These are phyloP conservation scores for Sanguinoderma infundibulare DNA, from an alignment of 1,284 basidiomycete genomes.

Conservation along the genomic window DNA sequence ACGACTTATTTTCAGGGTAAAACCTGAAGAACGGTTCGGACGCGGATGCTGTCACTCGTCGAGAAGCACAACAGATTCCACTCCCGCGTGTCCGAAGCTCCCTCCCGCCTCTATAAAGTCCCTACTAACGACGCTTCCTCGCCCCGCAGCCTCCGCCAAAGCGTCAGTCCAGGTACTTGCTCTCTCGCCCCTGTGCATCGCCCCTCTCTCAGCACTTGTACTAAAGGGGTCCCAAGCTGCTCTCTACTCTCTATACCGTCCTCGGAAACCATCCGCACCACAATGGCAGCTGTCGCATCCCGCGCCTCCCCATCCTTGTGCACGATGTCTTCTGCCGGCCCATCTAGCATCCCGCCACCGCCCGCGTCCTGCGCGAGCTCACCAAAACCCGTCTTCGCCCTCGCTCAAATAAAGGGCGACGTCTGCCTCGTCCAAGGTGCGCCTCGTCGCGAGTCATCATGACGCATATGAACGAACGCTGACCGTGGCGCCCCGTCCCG, in stretches of 20 bases:
- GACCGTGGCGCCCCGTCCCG: conserved; percentile 8
- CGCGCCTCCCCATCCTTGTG: conserved; percentile 21
- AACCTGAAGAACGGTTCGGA: neutral
- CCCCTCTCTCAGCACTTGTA: neutral
- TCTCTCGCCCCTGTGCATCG: neutral
- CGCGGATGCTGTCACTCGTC: conserved; percentile 12
- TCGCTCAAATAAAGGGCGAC: conserved; percentile 39
- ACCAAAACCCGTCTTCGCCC: conserved; percentile 34
- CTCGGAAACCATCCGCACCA: conserved; percentile 1
- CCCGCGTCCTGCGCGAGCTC: conserved; percentile 5
- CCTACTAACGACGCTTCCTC: conserved; percentile 8
- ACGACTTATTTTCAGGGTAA: conserved; percentile 1
- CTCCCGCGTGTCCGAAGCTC: conserved; percentile 20
- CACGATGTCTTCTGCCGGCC: conserved; percentile 14
- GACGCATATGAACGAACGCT: conserved; percentile 3
- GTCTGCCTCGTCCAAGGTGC: conserved; percentile 44
- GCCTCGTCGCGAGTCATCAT: conserved; percentile 6
- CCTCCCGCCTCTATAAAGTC: conserved; percentile 17
- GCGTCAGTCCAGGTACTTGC: too few species aligned
- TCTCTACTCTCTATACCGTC: neutral
- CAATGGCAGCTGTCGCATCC: conserved; percentile 23
- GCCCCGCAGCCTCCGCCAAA: neutral
- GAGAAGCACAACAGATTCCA: conserved; percentile 12
- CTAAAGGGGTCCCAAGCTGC: neutral
- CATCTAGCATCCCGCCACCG: conserved; percentile 2